Base-by-base conservation (phyloP, 2,329 filamentous ascomycete genomes). In the Claviceps sp. region DNA sequence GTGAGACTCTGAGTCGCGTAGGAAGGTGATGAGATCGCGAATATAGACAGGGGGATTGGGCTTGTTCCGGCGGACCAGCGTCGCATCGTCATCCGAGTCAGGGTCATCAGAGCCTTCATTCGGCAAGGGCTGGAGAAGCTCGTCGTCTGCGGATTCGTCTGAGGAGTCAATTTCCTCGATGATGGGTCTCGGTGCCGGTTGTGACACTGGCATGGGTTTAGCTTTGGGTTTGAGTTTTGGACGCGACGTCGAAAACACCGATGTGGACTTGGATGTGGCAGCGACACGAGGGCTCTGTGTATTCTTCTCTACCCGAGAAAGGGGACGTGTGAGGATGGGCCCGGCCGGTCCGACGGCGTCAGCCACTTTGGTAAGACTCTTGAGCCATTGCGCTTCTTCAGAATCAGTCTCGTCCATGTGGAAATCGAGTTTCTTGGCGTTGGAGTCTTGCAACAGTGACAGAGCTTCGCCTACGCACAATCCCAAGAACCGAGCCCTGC, bases 21-120 rank as follows among this genome's bases (percentile, higher is more conserved):
- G 74, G 61, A 84, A 90, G 7, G 74, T 65, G 51, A 97, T 82
- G 11, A 97, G 75, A 59, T 95, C 88, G 45, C 89, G 82, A 54
- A 96, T 85, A 61, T 97, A 97, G 1, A 98, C 89, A 1, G 93
- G 93, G 0, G 88, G 79, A 53, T 79, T 85, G 22, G 85, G 79
- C 59, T 93, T 96, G 66, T 93, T 83, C 14, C 90, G 79, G 52
- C 86, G 83, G 47, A 97, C 77, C 17, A 95, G 72, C 0, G 89
- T 95, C 5, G 93, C 84, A 59, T 98, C 94, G 39, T 96, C 90
- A 52, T 96, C 89, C 0, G 88, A 91, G 62, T 98, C 93, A 62
- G 94, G 88, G 0, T 82, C 78, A 58, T 98, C 93, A 1, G 86
- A 89, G 60, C 88, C 87, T 64, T 95, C 96, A 14, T 79, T 78